Conservation (phyloP, 176 grass and related monocot genomes). For the Aegilops sharonensis region DNA sequence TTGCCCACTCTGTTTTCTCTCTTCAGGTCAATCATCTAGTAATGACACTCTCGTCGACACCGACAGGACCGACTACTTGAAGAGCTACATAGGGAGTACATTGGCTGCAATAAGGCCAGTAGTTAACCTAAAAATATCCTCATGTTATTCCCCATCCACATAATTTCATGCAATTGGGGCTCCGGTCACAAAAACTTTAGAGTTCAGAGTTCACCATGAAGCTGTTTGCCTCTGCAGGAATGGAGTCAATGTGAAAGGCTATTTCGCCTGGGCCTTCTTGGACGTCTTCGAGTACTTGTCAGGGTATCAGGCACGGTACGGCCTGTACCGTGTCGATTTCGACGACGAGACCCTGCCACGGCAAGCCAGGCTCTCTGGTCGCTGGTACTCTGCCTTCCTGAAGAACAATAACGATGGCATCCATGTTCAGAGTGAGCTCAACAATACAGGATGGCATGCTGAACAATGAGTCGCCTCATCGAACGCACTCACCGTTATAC, state of each 20-base stretch:
- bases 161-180: background rate
- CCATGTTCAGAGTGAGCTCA: background rate
- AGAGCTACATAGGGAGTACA: background rate
- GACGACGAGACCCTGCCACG: slow-evolving; percentile 32
- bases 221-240: slow-evolving; percentile 36
- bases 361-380: slow-evolving; percentile 48
- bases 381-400: slow-evolving; percentile 59
- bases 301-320: slow-evolving; percentile 46
- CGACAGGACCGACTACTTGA: background rate
- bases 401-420: slow-evolving; percentile 13
- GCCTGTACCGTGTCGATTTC: slow-evolving; percentile 67
- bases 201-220: background rate
- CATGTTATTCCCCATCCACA: background rate
- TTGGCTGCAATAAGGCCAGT: slow-evolving; percentile 43
- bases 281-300: slow-evolving; percentile 56
- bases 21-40: background rate
- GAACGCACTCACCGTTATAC: background rate
- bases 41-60: background rate
- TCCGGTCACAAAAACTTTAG: background rate
- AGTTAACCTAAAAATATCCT: too few relatives aligned
- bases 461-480: slow-evolving; percentile 1
- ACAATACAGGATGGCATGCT: background rate
- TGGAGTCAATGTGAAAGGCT: slow-evolving; percentile 66
- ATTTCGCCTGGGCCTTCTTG: slow-evolving; percentile 63
- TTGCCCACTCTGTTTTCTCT: background rate